Conservation (phyloP, 2,329 filamentous ascomycete species). For the Nemania sp. region DNA sequence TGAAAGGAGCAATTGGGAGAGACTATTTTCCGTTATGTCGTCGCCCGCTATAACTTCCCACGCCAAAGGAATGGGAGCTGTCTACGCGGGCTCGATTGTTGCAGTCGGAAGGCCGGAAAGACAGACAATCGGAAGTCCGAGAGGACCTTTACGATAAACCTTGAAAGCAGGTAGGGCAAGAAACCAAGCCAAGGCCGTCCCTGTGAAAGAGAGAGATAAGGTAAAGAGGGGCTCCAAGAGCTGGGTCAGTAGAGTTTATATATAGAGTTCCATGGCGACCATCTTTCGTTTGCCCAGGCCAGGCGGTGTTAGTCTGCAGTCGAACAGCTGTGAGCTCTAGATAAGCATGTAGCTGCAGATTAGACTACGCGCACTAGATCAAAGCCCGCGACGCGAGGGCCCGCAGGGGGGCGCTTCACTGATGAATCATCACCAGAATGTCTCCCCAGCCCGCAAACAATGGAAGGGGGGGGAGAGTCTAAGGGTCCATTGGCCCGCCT, state of each 20-base stretch:
- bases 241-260: conserved; percentile 13
- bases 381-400: conserved; percentile 3
- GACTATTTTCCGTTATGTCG: too few species aligned
- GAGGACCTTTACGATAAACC: neutral
- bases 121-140: neutral
- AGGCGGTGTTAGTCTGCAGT: too few species aligned
- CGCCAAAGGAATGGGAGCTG: too few species aligned
- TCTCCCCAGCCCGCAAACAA: too few species aligned
- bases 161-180: neutral
- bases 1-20: too few species aligned
- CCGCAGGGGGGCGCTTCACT: conserved; percentile 18
- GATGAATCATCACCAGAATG: conserved; percentile 26
- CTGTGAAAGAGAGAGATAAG: neutral
- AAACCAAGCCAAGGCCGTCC: neutral
- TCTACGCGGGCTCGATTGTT: too few species aligned
- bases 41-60: too few species aligned
- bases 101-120: neutral
- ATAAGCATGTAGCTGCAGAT: neutral
- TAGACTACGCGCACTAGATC: conserved; percentile 3
- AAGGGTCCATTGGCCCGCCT: conserved; percentile 11
- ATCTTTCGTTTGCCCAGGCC: too few species aligned
- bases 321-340: too few species aligned
- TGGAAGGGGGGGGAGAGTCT: neutral
- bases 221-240: neutral
- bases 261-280: conserved; percentile 19